These are phyloP conservation scores for Ganoderma multipileum DNA, from an alignment of 1,284 basidiomycete genomes.

Conservation along the genomic window DNA sequence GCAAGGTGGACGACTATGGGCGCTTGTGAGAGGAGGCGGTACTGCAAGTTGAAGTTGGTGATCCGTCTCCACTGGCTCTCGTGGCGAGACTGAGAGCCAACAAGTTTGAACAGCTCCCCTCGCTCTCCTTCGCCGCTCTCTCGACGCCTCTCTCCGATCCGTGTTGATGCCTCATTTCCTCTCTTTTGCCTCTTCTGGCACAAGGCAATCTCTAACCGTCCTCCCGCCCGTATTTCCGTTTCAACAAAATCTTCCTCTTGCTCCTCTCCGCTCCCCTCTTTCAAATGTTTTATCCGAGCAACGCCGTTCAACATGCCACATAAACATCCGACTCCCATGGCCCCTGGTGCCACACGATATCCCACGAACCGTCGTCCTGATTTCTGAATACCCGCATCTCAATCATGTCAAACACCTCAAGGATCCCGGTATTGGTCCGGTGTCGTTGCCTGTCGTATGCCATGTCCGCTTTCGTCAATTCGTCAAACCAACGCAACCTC, in stretches of 20 bases:
- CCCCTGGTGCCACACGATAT: background rate
- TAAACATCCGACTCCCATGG: conserved; percentile 5
- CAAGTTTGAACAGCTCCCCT: conserved; percentile 1
- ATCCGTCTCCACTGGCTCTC: background rate
- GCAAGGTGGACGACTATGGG: conserved; percentile 4
- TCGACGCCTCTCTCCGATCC: background rate
- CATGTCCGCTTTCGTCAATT: background rate
- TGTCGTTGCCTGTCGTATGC: background rate
- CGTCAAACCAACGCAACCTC: background rate
- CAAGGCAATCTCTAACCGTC: background rate
- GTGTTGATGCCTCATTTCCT: background rate
- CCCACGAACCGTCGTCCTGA: background rate
- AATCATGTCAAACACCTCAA: conserved; percentile 12
- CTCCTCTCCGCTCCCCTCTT: background rate
- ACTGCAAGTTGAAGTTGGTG: background rate
- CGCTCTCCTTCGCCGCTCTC: background rate
- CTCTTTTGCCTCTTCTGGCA: conserved; percentile 1
- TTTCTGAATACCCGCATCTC: conserved; percentile 3
- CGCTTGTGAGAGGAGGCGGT: background rate
- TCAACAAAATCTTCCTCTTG: background rate
- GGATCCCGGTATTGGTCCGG: conserved; percentile 21
- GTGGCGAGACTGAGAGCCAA: background rate
- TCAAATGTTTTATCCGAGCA: conserved; percentile 6
- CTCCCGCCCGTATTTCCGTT: background rate
- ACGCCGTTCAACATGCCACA: conserved; percentile 11